These are phyloP conservation scores for Picochlorum sp. DNA, from an alignment of 139 green algal genomes.

Conservation along the genomic window DNA sequence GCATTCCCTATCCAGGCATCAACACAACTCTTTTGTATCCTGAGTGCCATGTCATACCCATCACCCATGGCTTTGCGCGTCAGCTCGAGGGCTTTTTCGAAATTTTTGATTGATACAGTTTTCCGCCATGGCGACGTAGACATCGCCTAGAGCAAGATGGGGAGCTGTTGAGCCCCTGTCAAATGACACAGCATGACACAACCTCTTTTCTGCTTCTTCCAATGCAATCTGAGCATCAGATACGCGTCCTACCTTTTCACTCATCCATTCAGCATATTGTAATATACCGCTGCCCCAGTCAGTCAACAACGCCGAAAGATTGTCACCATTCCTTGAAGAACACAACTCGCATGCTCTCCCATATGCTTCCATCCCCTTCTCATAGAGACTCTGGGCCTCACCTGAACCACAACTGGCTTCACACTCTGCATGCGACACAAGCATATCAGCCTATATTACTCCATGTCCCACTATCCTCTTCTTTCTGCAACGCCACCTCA, in stretches of 20 bases:
- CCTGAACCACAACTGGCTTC: constrained; percentile 8
- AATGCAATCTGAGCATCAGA: constrained; percentile 25
- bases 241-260: constrained; percentile 20
- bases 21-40: constrained; percentile 27
- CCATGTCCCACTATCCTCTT: constrained; percentile 52
- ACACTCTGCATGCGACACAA: constrained; percentile 39
- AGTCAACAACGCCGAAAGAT: constrained; percentile 57
- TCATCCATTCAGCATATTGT: constrained; percentile 11
- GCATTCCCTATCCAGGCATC: constrained; percentile 48
- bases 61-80: constrained; percentile 37
- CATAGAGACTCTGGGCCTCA: background rate
- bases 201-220: constrained; percentile 37
- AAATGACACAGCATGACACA: constrained; percentile 39
- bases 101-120: constrained; percentile 4
- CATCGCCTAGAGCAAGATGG: constrained; percentile 54
- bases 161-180: constrained; percentile 41
- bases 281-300: constrained; percentile 67
- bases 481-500: constrained; percentile 29
- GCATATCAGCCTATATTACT: constrained; percentile 55
- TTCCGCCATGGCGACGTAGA: constrained; percentile 46
- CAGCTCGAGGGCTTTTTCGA: background rate
- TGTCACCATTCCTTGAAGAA: constrained; percentile 33
- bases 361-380: constrained; percentile 24
- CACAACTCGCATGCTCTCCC: constrained; percentile 20
- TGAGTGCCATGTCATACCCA: constrained; percentile 55